Base-by-base conservation (phyloP, 1,284 basidiomycete genomes). In the Cutaneotrichosporon curvatum region DNA sequence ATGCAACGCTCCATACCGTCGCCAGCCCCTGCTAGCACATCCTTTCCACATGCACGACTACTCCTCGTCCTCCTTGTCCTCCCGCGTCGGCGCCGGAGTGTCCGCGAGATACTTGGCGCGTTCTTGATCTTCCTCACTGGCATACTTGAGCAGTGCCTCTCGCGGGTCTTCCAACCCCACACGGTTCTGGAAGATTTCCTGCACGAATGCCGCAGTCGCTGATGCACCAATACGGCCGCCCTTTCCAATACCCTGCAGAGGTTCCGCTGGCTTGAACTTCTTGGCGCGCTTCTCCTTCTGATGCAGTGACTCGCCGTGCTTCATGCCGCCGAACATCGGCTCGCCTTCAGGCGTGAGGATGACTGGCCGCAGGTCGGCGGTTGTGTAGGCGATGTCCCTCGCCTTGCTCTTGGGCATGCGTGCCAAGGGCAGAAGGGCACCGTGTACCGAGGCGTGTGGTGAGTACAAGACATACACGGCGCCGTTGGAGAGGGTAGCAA, bases 71-170 rank as follows among this genome's bases (percentile, higher is more conserved):
- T 28, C 33, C 33, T 35, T 35, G 5, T 35, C 33, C 33, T 4
- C 18, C 33, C n/a, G 9, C 16, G 15, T 19, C 33, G 42, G 34
- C 6, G 42, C 33, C 18, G 42, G 34, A 19, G 20, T 23, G 15
- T 38, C 23, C 12, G 43, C 43, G 18, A 45, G 19, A 15, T 16
- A 45, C 30, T 45, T 45, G 21, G 31, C n/a, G 18, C 43, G 41
- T n/a, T 65, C 54, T 46, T 65, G 53, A 23, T 87, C 81, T 59
- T 83, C 83, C 56, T 75, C 68, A 19, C 83, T 75, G 18, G 92
- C 94, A 62, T 94, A 97, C 73, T 84, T 90, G 77, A 98, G 83
- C 54, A 98, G 74, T 4, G 94, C 94, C 73, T 96, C 91, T 55
- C 94, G 83, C 25, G 94, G 94, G 73, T 96, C 91, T 73, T 92